Conservation (phyloP, 1,139 yeast species). For the Suhomyces anneliseae region DNA sequence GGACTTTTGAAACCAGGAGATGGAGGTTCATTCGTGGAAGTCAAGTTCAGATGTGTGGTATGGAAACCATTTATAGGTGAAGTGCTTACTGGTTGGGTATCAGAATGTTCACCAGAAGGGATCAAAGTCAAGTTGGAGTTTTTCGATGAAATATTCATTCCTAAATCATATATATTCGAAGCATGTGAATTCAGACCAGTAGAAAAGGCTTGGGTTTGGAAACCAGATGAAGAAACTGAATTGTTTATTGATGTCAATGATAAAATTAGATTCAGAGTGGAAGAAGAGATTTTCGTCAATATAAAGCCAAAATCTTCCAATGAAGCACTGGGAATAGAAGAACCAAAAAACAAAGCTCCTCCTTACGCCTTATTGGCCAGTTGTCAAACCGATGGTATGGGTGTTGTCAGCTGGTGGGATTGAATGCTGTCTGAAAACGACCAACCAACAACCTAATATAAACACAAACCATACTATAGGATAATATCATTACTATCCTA, state of each 20-base stretch:
- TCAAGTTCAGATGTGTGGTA: slow-evolving; percentile 70
- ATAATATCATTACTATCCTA: neutral
- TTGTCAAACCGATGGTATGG: slow-evolving; percentile 95
- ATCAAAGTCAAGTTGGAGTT: slow-evolving; percentile 80
- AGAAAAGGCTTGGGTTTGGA: slow-evolving; percentile 97
- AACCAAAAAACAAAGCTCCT: slow-evolving; percentile 47
- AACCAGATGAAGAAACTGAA: slow-evolving; percentile 67
- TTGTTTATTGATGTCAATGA: slow-evolving; percentile 87
- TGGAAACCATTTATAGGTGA: slow-evolving; percentile 97
- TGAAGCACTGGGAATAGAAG: slow-evolving; percentile 36
- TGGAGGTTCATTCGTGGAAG: slow-evolving; percentile 82
- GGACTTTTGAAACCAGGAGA: slow-evolving; percentile 95
- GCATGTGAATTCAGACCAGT: slow-evolving; percentile 64
- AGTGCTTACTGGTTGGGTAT: slow-evolving; percentile 89
- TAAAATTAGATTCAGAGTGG: slow-evolving; percentile 85
- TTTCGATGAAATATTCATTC: slow-evolving; percentile 89
- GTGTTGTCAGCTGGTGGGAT: slow-evolving; percentile 91
- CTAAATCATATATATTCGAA: slow-evolving; percentile 78
- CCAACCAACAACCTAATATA: too few relatives aligned
- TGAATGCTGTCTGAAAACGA: neutral
- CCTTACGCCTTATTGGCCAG: slow-evolving; percentile 87
- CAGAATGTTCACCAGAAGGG: slow-evolving; percentile 84
- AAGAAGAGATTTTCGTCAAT: slow-evolving; percentile 81
- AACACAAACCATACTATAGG: too few relatives aligned
- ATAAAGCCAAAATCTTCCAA: slow-evolving; percentile 73